These are phyloP conservation scores for Ailanthus altissimus DNA, from an alignment of 345 rosid genomes.

Conservation along the genomic window DNA sequence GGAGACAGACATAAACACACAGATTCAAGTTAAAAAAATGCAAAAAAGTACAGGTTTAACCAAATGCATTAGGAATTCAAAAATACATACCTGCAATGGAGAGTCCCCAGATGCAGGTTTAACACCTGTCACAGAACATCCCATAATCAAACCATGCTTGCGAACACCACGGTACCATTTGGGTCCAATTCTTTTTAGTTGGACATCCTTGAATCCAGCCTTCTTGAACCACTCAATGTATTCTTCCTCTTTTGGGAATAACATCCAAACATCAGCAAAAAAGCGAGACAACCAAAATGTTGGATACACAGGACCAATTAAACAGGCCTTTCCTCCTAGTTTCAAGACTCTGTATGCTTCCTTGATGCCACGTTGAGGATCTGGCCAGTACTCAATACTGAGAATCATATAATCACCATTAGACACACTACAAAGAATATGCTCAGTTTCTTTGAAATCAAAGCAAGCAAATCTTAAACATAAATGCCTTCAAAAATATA, in stretches of 20 bases:
- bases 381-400: constrained; percentile 99
- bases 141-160: constrained; percentile 96
- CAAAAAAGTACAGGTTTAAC: constrained; percentile 1
- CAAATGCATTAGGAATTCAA: constrained; percentile 8
- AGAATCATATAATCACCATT: constrained; percentile 13
- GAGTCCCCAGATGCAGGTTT: constrained; percentile 97
- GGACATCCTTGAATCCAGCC: constrained; percentile 92
- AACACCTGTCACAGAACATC: constrained; percentile 96
- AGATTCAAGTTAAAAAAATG: not conserved
- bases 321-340: constrained; percentile 85
- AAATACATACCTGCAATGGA: constrained; percentile 76
- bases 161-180: constrained; percentile 99
- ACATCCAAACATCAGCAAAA: constrained; percentile 99
- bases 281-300: constrained; percentile 95
- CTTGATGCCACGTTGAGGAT: constrained; percentile 93
- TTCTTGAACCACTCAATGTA: constrained; percentile 92
- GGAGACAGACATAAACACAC: not conserved
- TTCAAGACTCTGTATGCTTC: constrained; percentile 98
- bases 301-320: constrained; percentile 97
- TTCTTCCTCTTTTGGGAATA: constrained; percentile 99
- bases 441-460: not conserved
- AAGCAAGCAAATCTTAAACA: not conserved
- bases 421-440: constrained; percentile 22
- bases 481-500: constrained; percentile 8
- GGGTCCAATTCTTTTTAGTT: constrained; percentile 95